Conservation (phyloP, 1,284 basidiomycete genomes). For the Inonotus obliquus region DNA sequence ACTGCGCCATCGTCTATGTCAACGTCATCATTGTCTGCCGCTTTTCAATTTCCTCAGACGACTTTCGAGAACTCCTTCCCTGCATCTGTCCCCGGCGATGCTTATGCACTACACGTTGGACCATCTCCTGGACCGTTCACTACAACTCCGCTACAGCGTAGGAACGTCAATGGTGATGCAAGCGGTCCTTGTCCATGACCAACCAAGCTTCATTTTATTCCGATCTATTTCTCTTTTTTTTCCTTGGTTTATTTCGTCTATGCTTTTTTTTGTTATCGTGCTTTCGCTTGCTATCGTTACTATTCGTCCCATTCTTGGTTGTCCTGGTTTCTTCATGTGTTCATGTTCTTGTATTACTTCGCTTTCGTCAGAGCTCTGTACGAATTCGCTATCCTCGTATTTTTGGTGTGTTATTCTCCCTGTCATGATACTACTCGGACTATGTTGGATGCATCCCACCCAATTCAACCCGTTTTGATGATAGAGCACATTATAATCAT, state of each 20-base stretch:
- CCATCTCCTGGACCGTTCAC: slow-evolving; percentile 1
- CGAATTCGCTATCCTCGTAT: neutral
- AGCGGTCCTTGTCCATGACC: neutral
- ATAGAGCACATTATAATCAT: neutral
- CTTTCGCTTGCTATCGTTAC: neutral
- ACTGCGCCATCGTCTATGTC: neutral
- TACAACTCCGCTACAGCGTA: slow-evolving; percentile 3
- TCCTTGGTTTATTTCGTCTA: neutral
- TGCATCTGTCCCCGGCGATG: neutral
- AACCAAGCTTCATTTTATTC: neutral
- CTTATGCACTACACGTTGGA: neutral
- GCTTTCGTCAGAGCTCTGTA: neutral
- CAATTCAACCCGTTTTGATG: neutral
- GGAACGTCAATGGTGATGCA: neutral
- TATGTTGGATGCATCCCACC: neutral
- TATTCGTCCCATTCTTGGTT: too few relatives aligned
- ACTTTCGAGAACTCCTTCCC: neutral
- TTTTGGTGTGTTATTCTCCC: neutral
- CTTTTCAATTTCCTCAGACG: neutral
- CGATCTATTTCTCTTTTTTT: neutral
- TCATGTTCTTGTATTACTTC: neutral
- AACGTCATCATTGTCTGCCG: neutral
- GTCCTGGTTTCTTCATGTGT: neutral
- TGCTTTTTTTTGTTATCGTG: neutral
- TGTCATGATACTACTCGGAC: neutral